phyloP scores from a whole-genome alignment of 441 rosid species.

The Jatropha podagrica region DNA sequence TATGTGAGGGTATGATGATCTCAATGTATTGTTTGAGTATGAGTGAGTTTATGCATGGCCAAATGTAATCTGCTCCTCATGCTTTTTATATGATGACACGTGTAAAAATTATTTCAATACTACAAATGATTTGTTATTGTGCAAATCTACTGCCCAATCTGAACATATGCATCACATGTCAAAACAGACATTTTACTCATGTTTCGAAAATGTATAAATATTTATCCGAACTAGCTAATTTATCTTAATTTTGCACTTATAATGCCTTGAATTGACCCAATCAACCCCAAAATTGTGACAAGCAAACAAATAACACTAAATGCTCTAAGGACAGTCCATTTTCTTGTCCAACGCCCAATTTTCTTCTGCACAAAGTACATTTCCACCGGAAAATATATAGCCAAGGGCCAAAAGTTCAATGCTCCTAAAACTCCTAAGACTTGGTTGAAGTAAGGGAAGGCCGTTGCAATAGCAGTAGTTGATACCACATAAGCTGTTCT shows the following conservation, averaged over 20 bases:
- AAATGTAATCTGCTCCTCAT: no score
- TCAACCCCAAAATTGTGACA: constrained; percentile 39
- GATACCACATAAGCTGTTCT: constrained; percentile 59
- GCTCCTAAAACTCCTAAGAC: constrained; percentile 74
- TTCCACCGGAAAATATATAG: constrained; percentile 79
- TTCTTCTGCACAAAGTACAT: constrained; percentile 73
- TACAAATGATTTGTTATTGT: no score
- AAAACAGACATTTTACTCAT: no score
- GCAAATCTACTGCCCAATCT: no score
- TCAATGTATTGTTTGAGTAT: no score
- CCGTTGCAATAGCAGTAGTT: constrained; percentile 50
- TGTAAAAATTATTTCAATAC: no score
- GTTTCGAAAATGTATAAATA: no score
- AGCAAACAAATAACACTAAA: constrained; percentile 64
- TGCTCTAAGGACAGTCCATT: constrained; percentile 59
- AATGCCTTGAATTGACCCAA: constrained; percentile 61
- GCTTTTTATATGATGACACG: no score
- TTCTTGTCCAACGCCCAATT: constrained; percentile 55
- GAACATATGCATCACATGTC: no score
- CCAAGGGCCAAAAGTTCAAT: constrained; percentile 76
- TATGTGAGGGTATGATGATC: no score
- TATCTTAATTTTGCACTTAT: constrained; percentile 48
- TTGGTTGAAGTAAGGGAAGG: constrained; percentile 83
- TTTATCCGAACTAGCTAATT: background rate
- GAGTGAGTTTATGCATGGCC: no score